Conservation (phyloP, 2,329 filamentous ascomycete species). For the Nigrospora sphaerica region DNA sequence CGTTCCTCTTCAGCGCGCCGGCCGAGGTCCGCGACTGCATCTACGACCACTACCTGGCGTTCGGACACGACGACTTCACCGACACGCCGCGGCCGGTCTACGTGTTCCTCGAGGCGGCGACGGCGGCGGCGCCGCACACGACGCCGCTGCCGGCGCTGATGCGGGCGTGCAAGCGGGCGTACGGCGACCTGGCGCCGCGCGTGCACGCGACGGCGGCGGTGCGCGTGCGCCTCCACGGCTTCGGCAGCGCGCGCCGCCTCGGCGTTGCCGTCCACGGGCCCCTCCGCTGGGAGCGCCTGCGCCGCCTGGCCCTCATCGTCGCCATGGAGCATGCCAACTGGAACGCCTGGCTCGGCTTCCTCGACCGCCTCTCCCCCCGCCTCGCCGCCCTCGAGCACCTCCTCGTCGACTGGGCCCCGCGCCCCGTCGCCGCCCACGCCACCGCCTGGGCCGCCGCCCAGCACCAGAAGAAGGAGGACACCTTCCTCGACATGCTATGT, state of each 20-base stretch:
- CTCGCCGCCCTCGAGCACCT: conserved; percentile 11
- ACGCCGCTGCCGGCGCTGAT: conserved; percentile 13
- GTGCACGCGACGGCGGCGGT: conserved; percentile 17
- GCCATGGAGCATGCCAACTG: conserved; percentile 20
- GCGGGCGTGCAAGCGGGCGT: conserved; percentile 11
- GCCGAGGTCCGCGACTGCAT: conserved; percentile 16
- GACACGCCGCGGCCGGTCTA: conserved; percentile 13
- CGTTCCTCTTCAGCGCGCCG: conserved; percentile 11
- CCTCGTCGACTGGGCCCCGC: conserved; percentile 22
- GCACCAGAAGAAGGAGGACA: conserved; percentile 14
- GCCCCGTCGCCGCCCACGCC: conserved; percentile 3
- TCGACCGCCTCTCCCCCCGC: conserved; percentile 11
- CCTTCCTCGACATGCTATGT: conserved; percentile 12
- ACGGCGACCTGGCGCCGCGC: conserved; percentile 10
- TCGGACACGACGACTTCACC: conserved; percentile 12
- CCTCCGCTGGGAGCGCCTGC: conserved; percentile 17
- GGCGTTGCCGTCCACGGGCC: conserved; percentile 20
- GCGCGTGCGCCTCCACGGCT: conserved; percentile 15
- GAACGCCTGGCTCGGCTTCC: conserved; percentile 22
- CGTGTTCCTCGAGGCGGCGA: conserved; percentile 6
- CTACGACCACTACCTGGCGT: conserved; percentile 15
- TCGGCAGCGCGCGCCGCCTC: conserved; percentile 12
- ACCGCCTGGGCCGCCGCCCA: conserved; percentile 7
- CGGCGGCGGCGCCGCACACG: conserved; percentile 2
- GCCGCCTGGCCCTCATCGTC: conserved; percentile 16